These are phyloP conservation scores for Ophiocordyceps unilateralis DNA, from an alignment of 2,329 filamentous ascomycete species.

Conservation along the genomic window DNA sequence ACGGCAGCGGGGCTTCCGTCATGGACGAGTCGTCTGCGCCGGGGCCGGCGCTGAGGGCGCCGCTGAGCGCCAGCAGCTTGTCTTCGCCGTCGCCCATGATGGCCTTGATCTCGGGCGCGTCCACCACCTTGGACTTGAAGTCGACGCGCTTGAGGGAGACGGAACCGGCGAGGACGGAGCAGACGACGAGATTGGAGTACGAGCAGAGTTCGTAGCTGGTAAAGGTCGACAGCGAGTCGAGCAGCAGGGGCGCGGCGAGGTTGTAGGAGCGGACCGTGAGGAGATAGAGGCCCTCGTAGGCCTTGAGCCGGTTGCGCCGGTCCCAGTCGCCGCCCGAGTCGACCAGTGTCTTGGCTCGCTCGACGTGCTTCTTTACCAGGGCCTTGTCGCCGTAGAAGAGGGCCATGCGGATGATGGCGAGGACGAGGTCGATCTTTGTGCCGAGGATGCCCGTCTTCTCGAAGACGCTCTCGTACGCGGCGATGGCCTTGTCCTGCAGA, in stretches of 20 bases:
- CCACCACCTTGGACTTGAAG: constrained; percentile 98
- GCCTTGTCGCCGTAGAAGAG: constrained; percentile 92
- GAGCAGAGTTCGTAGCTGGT: constrained; percentile 97
- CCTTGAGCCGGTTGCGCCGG: constrained; percentile 92
- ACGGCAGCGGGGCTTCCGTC: not conserved
- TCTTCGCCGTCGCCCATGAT: constrained; percentile 84
- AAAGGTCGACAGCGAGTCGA: constrained; percentile 95
- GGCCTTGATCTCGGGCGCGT: constrained; percentile 94
- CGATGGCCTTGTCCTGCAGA: constrained; percentile 74
- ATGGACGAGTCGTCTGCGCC: constrained; percentile 52
- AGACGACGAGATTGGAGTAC: constrained; percentile 87
- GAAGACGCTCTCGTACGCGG: constrained; percentile 80
- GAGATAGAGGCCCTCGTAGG: constrained; percentile 87
- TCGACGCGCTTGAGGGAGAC: constrained; percentile 91
- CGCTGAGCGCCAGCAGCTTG: constrained; percentile 66
- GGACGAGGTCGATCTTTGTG: constrained; percentile 90
- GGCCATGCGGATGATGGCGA: constrained; percentile 89
- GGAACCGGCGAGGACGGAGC: constrained; percentile 86
- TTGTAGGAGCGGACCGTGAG: constrained; percentile 86
- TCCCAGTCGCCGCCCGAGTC: constrained; percentile 98
- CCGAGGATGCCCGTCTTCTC: constrained; percentile 96
- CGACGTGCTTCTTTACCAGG: constrained; percentile 84
- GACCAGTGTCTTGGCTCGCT: constrained; percentile 75
- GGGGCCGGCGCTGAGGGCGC: constrained; percentile 65
- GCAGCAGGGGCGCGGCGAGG: constrained; percentile 74